Evolutionary conservation across 441 rosid species (phyloP).

Genomic region (Arabidopsis lyrata): DNA sequence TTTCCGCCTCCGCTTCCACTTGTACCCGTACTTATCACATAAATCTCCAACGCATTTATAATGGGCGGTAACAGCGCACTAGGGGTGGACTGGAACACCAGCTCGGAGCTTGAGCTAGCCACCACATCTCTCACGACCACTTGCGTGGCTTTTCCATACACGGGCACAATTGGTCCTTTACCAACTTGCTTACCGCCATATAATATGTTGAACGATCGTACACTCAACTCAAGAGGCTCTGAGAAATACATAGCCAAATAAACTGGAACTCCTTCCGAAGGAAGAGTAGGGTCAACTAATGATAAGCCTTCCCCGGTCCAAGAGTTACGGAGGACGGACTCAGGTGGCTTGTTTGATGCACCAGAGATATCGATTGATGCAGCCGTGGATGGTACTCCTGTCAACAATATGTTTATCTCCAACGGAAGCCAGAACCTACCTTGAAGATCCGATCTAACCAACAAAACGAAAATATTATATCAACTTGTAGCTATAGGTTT

Average conservation of each 20-base stretch:
- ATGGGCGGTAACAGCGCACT: too few species aligned
- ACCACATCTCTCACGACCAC: neutral
- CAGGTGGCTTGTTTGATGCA: constrained; percentile 52
- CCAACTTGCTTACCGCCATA: constrained; percentile 6
- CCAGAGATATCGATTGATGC: constrained; percentile 14
- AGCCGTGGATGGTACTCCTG: constrained; percentile 40
- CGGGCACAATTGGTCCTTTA: constrained; percentile 43
- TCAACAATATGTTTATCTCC: neutral
- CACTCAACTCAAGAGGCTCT: constrained; percentile 41
- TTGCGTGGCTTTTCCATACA: constrained; percentile 43
- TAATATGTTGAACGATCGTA: constrained; percentile 49
- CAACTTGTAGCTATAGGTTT: neutral
- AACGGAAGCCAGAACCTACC: constrained; percentile 57
- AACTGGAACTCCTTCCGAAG: constrained; percentile 31
- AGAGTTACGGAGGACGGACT: constrained; percentile 46
- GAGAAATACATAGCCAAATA: constrained; percentile 61
- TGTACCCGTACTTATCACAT: too few species aligned
- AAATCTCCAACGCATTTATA: too few species aligned
- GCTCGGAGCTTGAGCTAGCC: too few species aligned
- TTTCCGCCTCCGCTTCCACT: too few species aligned
- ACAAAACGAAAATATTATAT: neutral
- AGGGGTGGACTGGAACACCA: too few species aligned
- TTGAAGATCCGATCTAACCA: constrained; percentile 44
- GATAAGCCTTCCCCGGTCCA: constrained; percentile 13
- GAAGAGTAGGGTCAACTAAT: constrained; percentile 32